Base-by-base conservation (phyloP, 1,284 basidiomycete genomes). In the Malassezia restricta region DNA sequence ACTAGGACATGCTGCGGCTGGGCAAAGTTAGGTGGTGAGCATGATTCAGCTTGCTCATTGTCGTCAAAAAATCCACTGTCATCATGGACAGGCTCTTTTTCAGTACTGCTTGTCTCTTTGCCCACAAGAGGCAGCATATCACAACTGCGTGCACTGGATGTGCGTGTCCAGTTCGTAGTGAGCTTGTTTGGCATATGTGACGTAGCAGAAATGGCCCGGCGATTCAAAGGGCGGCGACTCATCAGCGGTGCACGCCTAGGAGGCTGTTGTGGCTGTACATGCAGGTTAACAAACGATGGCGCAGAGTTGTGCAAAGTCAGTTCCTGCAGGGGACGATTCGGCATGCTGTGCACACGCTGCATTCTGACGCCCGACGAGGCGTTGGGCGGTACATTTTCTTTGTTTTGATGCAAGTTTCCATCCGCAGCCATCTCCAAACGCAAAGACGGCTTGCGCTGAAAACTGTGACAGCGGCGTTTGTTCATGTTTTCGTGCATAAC, bases 11-110 rank as follows among this genome's bases (percentile, higher is more conserved):
- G 12, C 24, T 15, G 9, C n/a, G 24, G 14, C 27, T n/a, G 49
- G 8, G 15, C 15, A 32, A 3, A 32, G 37, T 20, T 28, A 31
- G 31, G 33, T 14, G 30, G 35, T 24, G 51, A 37, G 31, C 12
- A 28, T 14, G 38, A 48, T 9, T 8, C 28, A 3, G 38, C 37
- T 15, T 33, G 44, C 17, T 49, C 40, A 3, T 29, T 37, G 17
- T 55, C 53, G 8, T 53, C 59, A 37, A 66, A 66, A 56, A 63
- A 66, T 1, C 64, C 64, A 11, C 57, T 60, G 48, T 66, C 64
- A 32, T 66, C 64, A 35, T 63, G 61, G 31, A 40, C 35, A 14
- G 42, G 49, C 29, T 30, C 33, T 24, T 24, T 24, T 24, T 24
- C 20, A 24, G 20, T 24, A 4, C 20, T 24, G 20, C 20, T 24